Evolutionary conservation across 352 stramenopile species (phyloP), one percentile per base, ranked within the genome.

Genomic region (Phytophthora quininea): DNA sequence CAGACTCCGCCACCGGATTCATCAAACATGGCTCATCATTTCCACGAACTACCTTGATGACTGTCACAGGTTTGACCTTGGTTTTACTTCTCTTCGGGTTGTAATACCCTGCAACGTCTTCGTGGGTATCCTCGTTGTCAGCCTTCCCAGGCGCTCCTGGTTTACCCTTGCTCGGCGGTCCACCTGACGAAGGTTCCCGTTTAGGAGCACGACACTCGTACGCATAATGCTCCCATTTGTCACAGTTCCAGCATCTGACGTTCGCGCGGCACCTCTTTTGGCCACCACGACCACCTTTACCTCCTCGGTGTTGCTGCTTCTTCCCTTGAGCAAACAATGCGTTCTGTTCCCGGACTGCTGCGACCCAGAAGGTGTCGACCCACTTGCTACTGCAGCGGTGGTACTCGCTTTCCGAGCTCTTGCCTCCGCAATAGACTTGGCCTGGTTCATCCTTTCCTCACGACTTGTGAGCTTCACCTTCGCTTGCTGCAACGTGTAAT

Each of bases 231-330:
- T 35, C 57, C 47, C 57, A 53, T 19, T 64, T 58, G 0, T 29
- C 38, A 19, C 57, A 64, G 31, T 57, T 64, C 37, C 47, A 64
- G n/a, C 57, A 64, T 8, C 52, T 33, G 11, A 64, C 40, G 14
- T 56, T 42, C 8, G 19, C 10, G 35, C 35, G 12, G 8, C 29
- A 8, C 14, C 45, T 64, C 19, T 42, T 27, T 19, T 64, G 19
- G 5, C 37, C 27, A 43, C 19, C 46, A 27, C 47, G 15, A 3
- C 37, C 37, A 49, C 37, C 52, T 38, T 24, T 12, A 35, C 9
- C 33, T 15, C 37, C 19, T 27, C 52, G 19, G 11, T 14, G 10
- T 27, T 14, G 6, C 32, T 57, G 19, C 11, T 48, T 58, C 14
- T 30, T 37, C 3, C 12, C 37, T 58, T 58, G n/a, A 1, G 52